Evolutionary conservation across 768 basidiomycete genomes (phyloP).

Genomic region (Boletellus ananas): DNA sequence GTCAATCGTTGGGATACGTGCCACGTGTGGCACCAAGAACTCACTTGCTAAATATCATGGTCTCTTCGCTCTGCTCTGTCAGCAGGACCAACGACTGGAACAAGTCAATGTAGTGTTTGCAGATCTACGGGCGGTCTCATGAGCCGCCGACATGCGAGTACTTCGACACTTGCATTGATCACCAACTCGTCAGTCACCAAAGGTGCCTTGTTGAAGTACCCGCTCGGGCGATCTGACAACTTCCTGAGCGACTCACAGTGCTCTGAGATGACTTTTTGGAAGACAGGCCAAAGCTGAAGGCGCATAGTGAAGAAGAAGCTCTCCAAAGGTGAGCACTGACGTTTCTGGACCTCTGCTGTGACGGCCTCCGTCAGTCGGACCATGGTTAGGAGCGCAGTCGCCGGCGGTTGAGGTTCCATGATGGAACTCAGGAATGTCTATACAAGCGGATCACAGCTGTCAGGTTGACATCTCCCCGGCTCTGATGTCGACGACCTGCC

Average conservation of each 20-base stretch:
- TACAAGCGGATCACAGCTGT: not conserved
- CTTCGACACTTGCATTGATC: constrained; percentile 43
- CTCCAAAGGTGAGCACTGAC: constrained; percentile 77
- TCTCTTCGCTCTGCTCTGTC: constrained; percentile 82
- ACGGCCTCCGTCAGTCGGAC: constrained; percentile 86
- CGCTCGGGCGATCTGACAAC: constrained; percentile 65
- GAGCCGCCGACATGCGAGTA: not conserved
- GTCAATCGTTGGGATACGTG: not conserved
- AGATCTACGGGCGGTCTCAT: constrained; percentile 44
- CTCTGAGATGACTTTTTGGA: constrained; percentile 84
- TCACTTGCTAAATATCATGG: constrained; percentile 95
- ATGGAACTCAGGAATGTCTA: constrained; percentile 67
- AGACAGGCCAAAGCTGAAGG: constrained; percentile 89
- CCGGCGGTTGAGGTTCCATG: constrained; percentile 71
- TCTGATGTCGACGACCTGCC: constrained; percentile 37
- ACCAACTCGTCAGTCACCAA: constrained; percentile 69
- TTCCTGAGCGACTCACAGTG: constrained; percentile 81
- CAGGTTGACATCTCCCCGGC: not conserved
- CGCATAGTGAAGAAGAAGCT: constrained; percentile 77
- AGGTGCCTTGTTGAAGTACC: constrained; percentile 60
- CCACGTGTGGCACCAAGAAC: constrained; percentile 20
- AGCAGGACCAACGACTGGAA: constrained; percentile 83
- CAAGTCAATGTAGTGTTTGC: constrained; percentile 69
- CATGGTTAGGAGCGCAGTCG: constrained; percentile 80
- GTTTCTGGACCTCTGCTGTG: constrained; percentile 67